Conservation (phyloP, 768 basidiomycete genomes). For the Mycena filopes region DNA sequence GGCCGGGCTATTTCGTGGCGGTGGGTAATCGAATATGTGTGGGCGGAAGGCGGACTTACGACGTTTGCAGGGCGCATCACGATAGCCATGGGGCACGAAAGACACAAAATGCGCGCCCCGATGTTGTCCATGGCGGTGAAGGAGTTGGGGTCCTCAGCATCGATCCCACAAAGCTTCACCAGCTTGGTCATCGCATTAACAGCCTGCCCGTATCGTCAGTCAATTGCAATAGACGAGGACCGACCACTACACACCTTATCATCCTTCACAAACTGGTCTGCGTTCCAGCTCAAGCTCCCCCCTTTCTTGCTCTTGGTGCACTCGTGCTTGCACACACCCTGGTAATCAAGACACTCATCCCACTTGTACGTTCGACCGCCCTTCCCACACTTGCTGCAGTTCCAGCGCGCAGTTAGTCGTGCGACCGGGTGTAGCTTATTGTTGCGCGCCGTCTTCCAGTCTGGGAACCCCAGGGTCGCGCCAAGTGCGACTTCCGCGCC, state of each 20-base stretch:
- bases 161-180: slow-evolving; percentile 42
- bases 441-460: slow-evolving; percentile 63
- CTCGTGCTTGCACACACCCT: slow-evolving; percentile 66
- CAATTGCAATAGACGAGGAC: neutral
- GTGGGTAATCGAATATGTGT: neutral
- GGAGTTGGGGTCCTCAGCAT: slow-evolving; percentile 44
- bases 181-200: slow-evolving; percentile 53
- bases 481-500: slow-evolving; percentile 57
- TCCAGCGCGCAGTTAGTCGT: slow-evolving; percentile 67
- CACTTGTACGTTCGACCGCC: slow-evolving; percentile 46
- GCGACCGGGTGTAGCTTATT: slow-evolving; percentile 64
- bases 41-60: slow-evolving; percentile 45
- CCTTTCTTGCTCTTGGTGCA: slow-evolving; percentile 53
- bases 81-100: slow-evolving; percentile 59
- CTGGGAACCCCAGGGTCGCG: slow-evolving; percentile 56
- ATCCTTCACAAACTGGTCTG: slow-evolving; percentile 67
- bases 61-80: slow-evolving; percentile 59
- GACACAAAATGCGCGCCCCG: slow-evolving; percentile 54
- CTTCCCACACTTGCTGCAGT: slow-evolving; percentile 62
- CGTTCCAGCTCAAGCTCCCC: slow-evolving; percentile 52
- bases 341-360: slow-evolving; percentile 64
- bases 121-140: slow-evolving; percentile 35
- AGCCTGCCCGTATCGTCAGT: slow-evolving; percentile 53
- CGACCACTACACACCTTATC: slow-evolving; percentile 55
- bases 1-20: slow-evolving; percentile 61